A percentile compares a stretch with the other conserved stretches of the same genome.
These are phyloP conservation scores for Elaeis oleifera DNA, from an alignment of 202 grass and related monocot genomes.

Conservation along the genomic window DNA sequence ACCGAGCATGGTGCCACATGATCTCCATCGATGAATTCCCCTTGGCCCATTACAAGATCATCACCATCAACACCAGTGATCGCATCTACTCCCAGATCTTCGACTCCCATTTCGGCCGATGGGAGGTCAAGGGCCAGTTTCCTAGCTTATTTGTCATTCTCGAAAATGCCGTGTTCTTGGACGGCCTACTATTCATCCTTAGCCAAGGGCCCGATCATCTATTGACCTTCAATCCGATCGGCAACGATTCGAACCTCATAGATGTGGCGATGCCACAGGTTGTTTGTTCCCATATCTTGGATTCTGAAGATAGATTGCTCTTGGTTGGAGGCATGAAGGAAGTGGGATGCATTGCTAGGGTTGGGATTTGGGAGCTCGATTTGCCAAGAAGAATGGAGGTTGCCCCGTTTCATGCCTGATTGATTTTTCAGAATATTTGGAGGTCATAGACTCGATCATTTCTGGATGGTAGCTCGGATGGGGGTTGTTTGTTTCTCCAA, in stretches of 20 bases:
- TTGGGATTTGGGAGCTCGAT: slow-evolving; percentile 32
- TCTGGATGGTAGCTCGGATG: slow-evolving; percentile 28
- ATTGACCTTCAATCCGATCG: slow-evolving; percentile 30
- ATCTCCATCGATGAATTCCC: slow-evolving; percentile 12
- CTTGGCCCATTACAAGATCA: slow-evolving; percentile 19
- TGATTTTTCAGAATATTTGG: slow-evolving; percentile 30
- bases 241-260: slow-evolving; percentile 13
- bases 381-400: slow-evolving; percentile 9
- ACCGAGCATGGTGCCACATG: neutral
- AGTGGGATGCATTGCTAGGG: slow-evolving; percentile 13
- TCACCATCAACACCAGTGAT: slow-evolving; percentile 21
- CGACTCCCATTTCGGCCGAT: slow-evolving; percentile 19
- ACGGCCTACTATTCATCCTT: slow-evolving; percentile 32
- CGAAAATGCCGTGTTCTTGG: slow-evolving; percentile 21
- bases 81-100: slow-evolving; percentile 24
- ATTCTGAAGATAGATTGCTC: slow-evolving; percentile 26
- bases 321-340: slow-evolving; percentile 38
- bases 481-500: slow-evolving; percentile 54
- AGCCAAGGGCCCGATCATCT: slow-evolving; percentile 30
- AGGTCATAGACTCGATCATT: slow-evolving; percentile 32
- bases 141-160: slow-evolving; percentile 19
- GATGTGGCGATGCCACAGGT: slow-evolving; percentile 28
- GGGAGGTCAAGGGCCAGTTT: slow-evolving; percentile 29
- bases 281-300: slow-evolving; percentile 31
- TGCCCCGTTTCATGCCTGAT: slow-evolving; percentile 20